phyloP scores from a whole-genome alignment of 2,329 filamentous ascomycete genomes.

The Alternaria ethzedia region DNA sequence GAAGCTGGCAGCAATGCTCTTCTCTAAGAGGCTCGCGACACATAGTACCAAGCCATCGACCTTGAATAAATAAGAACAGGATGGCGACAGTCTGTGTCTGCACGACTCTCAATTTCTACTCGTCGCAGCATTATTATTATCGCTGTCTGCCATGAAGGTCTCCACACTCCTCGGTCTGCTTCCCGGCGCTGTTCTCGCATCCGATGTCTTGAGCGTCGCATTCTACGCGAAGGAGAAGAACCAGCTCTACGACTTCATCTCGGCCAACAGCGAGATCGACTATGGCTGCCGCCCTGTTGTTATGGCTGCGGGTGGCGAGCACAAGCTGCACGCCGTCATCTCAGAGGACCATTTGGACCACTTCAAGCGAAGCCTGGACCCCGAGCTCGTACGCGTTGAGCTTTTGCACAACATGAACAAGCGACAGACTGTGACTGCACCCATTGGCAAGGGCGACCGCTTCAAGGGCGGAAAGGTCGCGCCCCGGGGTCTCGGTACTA shows the following conservation, averaged over 20 bases:
- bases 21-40: conserved; percentile 1
- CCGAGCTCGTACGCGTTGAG: conserved; percentile 30
- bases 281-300: conserved; percentile 45
- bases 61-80: conserved; percentile 10
- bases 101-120: conserved; percentile 10
- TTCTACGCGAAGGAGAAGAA: conserved; percentile 41
- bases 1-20: conserved; percentile 15
- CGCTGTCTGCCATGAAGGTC: conserved; percentile 30
- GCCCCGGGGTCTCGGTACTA: conserved; percentile 52
- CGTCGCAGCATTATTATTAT: conserved; percentile 1
- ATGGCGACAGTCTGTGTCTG: not conserved
- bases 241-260: conserved; percentile 37
- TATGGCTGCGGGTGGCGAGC: conserved; percentile 31
- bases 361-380: conserved; percentile 32
- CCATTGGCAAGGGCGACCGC: conserved; percentile 50
- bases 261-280: conserved; percentile 38
- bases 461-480: conserved; percentile 52
- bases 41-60: not conserved
- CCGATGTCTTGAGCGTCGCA: conserved; percentile 36
- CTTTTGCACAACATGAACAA: conserved; percentile 35
- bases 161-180: conserved; percentile 32
- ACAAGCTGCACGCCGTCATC: conserved; percentile 42
- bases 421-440: conserved; percentile 35
- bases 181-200: conserved; percentile 32
- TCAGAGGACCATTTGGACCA: conserved; percentile 29